phyloP scores from a whole-genome alignment of 306 rosid species.

The Gleditsia sinensis region DNA sequence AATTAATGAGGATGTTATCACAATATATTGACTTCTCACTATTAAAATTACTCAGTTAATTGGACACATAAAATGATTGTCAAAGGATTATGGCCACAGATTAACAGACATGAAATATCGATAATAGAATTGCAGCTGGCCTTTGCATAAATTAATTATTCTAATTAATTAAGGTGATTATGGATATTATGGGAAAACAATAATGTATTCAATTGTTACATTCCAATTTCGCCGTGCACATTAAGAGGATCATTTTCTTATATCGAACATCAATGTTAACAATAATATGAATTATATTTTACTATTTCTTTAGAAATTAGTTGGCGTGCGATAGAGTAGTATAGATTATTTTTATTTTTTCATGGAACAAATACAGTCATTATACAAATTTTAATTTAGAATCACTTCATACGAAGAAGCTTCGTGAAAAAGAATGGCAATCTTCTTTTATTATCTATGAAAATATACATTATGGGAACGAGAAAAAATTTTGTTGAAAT shows the following conservation, averaged over 20 bases:
- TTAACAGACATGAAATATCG: neutral
- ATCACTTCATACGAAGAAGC: too few relatives aligned
- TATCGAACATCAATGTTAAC: neutral
- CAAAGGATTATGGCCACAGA: neutral
- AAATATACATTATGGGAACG: too few relatives aligned
- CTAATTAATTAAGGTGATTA: neutral
- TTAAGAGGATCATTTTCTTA: neutral
- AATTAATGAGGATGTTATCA: neutral
- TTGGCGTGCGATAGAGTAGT: too few relatives aligned
- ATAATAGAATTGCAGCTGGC: neutral
- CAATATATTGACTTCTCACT: slow-evolving; percentile 4
- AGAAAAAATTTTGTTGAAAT: too few relatives aligned
- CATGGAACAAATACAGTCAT: too few relatives aligned
- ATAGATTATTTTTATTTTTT: too few relatives aligned
- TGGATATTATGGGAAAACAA: neutral
- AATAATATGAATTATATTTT: neutral
- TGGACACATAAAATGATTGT: neutral
- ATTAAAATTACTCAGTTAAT: neutral
- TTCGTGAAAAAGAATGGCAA: too few relatives aligned
- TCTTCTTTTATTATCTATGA: too few relatives aligned
- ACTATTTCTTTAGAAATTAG: neutral
- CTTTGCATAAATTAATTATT: neutral
- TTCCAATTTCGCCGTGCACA: neutral
- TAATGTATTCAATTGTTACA: neutral
- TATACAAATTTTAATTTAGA: too few relatives aligned